Conservation (phyloP, 2,329 filamentous ascomycete species). For the Pseudocercospora fuligena region DNA sequence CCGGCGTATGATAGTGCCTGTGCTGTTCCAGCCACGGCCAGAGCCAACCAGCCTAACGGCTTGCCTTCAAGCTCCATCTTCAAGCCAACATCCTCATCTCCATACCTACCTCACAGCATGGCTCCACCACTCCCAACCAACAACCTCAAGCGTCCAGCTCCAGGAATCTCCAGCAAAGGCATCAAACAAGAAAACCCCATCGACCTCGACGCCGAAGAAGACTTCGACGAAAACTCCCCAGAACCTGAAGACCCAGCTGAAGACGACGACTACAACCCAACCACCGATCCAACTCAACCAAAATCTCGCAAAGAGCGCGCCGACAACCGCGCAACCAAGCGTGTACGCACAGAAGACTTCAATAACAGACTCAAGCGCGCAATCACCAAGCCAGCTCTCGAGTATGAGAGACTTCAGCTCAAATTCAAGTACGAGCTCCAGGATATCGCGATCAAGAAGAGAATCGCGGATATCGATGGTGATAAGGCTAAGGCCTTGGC, state of each 20-base stretch:
- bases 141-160: background rate
- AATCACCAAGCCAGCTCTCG: conserved; percentile 2
- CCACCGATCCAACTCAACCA: background rate
- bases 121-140: background rate
- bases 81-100: background rate
- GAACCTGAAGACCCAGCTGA: background rate
- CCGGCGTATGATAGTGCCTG: background rate
- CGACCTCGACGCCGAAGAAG: background rate
- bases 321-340: background rate
- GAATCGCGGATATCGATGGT: conserved; percentile 11
- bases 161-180: background rate
- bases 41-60: background rate
- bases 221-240: background rate
- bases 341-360: conserved; percentile 7
- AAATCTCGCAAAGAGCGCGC: background rate
- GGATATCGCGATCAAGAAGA: conserved; percentile 16
- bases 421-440: conserved; percentile 12
- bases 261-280: conserved; percentile 11
- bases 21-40: background rate
- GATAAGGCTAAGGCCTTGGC: background rate
- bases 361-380: background rate
- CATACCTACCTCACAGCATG: background rate
- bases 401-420: conserved; percentile 10
- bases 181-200: background rate
- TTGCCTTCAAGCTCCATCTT: background rate